These are phyloP conservation scores for Auriculariales sp. DNA, from an alignment of 768 basidiomycete genomes.

Conservation along the genomic window DNA sequence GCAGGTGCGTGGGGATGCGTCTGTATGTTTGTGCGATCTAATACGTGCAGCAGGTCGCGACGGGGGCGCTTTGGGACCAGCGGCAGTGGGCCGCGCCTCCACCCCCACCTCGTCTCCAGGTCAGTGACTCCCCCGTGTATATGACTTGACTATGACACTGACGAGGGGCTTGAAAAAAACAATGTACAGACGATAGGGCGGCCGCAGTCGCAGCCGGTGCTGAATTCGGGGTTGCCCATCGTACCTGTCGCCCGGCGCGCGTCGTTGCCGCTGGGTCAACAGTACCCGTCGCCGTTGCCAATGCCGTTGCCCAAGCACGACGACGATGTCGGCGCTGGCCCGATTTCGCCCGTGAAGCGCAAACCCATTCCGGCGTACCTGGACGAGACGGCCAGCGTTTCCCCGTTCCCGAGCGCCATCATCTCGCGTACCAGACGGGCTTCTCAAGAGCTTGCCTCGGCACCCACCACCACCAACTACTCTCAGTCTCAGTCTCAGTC, in stretches of 20 bases:
- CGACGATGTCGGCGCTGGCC: too few species aligned
- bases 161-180: too few species aligned
- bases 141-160: background rate
- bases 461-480: background rate
- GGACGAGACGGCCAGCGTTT: constrained; percentile 1
- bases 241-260: background rate
- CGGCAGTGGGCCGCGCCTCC: background rate
- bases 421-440: too few species aligned
- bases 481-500: background rate
- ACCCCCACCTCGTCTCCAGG: background rate
- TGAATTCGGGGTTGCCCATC: background rate
- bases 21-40: background rate
- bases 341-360: background rate
- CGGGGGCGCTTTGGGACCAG: constrained; percentile 1
- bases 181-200: too few species aligned
- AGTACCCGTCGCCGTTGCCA: background rate
- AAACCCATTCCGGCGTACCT: background rate
- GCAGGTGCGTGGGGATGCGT: constrained; percentile 5
- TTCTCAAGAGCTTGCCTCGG: too few species aligned
- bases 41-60: constrained; percentile 3
- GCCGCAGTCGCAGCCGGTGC: background rate
- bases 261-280: background rate
- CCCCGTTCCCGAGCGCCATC: background rate
- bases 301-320: background rate
- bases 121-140: background rate